These are phyloP conservation scores for sweet orange (Citrus sinensis) DNA, from an alignment of 345 rosid species.

Conservation along the genomic window DNA sequence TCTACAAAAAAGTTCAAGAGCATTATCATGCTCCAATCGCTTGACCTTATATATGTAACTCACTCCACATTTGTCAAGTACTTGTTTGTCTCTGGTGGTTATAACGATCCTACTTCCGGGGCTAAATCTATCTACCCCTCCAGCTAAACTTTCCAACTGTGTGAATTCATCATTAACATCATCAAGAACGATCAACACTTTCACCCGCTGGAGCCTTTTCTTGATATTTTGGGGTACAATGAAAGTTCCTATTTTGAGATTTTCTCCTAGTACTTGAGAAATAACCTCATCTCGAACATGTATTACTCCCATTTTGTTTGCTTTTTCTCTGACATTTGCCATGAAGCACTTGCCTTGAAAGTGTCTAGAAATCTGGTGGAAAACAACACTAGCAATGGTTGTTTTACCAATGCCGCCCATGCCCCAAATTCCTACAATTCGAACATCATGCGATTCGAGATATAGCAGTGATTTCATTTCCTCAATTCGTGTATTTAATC, in stretches of 20 bases:
- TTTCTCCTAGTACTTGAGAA: neutral
- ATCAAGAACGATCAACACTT: conserved; percentile 3
- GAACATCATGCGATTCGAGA: neutral
- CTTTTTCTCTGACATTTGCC: neutral
- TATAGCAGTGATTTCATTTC: neutral
- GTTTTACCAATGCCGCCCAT: conserved; percentile 11
- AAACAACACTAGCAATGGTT: neutral
- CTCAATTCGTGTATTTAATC: neutral
- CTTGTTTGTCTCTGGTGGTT: conserved; percentile 4
- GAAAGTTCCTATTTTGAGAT: neutral
- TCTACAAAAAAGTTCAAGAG: conserved; percentile 9
- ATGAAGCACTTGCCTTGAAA: neutral
- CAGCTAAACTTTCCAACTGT: neutral
- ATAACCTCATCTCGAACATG: neutral
- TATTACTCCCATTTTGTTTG: neutral
- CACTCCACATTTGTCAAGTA: conserved; percentile 5
- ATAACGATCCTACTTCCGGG: conserved; percentile 5
- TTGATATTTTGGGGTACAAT: neutral
- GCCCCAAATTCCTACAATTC: conserved; percentile 1
- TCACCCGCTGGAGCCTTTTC: neutral
- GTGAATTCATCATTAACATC: neutral
- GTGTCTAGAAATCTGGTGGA: neutral
- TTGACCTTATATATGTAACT: neutral
- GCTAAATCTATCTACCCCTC: neutral
- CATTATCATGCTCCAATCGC: neutral